These are phyloP conservation scores for Emergomyces africanus DNA, from an alignment of 2,329 filamentous ascomycete genomes.

Conservation along the genomic window DNA sequence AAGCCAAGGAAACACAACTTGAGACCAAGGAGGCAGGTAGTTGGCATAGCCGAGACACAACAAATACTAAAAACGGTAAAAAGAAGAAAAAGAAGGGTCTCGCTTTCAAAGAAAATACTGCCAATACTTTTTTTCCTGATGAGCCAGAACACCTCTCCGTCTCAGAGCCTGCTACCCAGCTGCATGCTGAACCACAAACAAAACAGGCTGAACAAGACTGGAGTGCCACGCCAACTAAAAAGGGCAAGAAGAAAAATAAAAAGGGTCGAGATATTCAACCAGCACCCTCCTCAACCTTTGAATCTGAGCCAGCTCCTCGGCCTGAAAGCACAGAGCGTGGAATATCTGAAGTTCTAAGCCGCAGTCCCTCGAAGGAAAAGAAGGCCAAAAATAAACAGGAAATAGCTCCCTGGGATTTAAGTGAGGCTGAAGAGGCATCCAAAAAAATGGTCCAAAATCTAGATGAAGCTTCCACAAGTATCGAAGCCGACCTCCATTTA, in stretches of 20 bases:
- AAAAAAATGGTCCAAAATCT: background rate
- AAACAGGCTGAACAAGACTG: background rate
- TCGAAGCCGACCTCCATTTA: background rate
- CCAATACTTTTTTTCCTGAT: background rate
- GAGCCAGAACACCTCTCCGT: background rate
- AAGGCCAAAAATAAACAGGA: slow-evolving; percentile 13
- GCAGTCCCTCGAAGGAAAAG: slow-evolving; percentile 12
- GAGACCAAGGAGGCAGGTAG: background rate
- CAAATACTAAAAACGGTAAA: background rate
- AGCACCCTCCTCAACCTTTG: background rate
- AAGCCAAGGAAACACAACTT: background rate
- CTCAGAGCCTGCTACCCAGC: background rate
- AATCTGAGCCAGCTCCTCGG: background rate
- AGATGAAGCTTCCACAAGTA: background rate
- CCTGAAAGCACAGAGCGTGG: background rate
- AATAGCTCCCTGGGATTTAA: background rate
- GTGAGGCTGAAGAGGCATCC: background rate
- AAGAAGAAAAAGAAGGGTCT: background rate
- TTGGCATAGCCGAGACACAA: background rate
- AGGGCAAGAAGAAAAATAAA: slow-evolving; percentile 10
- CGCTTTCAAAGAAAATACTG: background rate
- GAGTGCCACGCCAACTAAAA: background rate
- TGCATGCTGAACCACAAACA: background rate
- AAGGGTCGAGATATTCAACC: background rate
- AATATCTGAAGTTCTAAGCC: slow-evolving; percentile 6